Evolutionary conservation across 192 early-diverging fungal species (phyloP).

Genomic region (Borealophlyctis nickersoniae): DNA sequence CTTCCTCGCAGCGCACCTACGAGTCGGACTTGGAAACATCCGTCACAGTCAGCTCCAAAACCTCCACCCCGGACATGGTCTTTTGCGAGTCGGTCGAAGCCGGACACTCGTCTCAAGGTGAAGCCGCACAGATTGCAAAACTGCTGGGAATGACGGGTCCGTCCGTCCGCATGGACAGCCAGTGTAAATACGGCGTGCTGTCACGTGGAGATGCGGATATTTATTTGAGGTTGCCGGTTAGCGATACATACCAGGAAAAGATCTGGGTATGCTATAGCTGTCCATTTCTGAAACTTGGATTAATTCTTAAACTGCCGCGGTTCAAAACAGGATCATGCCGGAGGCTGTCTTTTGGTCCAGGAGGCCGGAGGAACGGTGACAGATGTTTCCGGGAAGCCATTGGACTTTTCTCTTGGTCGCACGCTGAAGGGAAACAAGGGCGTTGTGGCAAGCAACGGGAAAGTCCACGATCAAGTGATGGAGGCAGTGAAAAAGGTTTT

Average conservation of each 20-base stretch:
- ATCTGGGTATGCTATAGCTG: constrained; percentile 73
- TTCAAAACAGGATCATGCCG: constrained; percentile 78
- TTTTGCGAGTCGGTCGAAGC: constrained; percentile 97
- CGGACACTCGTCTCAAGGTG: constrained; percentile 83
- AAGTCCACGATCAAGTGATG: constrained; percentile 73
- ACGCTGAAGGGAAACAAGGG: constrained; percentile 83
- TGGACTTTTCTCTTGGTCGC: constrained; percentile 89
- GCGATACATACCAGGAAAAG: constrained; percentile 86
- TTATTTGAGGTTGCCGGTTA: constrained; percentile 81
- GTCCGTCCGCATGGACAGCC: constrained; percentile 92
- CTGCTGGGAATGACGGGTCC: constrained; percentile 74
- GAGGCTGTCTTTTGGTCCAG: constrained; percentile 80
- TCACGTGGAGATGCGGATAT: constrained; percentile 92
- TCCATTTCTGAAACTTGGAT: constrained; percentile 17
- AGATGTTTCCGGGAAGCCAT: constrained; percentile 75
- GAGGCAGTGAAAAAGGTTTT: constrained; percentile 56
- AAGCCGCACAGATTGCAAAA: constrained; percentile 70
- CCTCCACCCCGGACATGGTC: constrained; percentile 54
- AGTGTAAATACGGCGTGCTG: constrained; percentile 94
- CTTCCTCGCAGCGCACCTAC: constrained; percentile 51
- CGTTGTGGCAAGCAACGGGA: constrained; percentile 73
- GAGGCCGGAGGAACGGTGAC: constrained; percentile 91
- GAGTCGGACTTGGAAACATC: constrained; percentile 44
- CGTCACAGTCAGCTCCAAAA: constrained; percentile 59
- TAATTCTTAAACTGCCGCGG: constrained; percentile 5